Evolutionary conservation across 2,329 filamentous ascomycete species (phyloP).

Genomic region (Epichloe aotearoae): DNA sequence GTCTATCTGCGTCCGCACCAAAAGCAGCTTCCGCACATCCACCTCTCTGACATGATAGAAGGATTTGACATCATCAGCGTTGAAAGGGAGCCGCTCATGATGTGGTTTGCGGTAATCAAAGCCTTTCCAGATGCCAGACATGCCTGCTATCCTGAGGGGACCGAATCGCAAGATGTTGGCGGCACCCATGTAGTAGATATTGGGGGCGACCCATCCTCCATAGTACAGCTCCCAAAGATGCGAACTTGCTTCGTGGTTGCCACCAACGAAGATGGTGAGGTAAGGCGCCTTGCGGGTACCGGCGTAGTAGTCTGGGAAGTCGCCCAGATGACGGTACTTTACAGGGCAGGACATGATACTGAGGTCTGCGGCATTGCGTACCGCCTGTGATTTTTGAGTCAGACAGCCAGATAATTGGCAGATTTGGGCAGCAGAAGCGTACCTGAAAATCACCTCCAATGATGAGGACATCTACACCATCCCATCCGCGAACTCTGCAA

Average conservation of each 20-base stretch:
- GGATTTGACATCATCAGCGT: conserved; percentile 57
- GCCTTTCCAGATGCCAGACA: conserved; percentile 93
- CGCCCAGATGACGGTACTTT: conserved; percentile 79
- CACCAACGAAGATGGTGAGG: conserved; percentile 81
- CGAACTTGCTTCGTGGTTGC: conserved; percentile 89
- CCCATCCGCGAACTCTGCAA: conserved; percentile 61
- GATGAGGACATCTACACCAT: conserved; percentile 75
- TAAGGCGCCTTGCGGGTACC: conserved; percentile 67
- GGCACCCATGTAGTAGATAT: conserved; percentile 93
- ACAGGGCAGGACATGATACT: conserved; percentile 77
- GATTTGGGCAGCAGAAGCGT: conserved; percentile 8
- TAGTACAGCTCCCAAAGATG: conserved; percentile 90
- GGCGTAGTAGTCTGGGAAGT: conserved; percentile 91
- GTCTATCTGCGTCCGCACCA: conserved; percentile 77
- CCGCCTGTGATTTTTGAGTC: conserved; percentile 38
- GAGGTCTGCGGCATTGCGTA: conserved; percentile 79
- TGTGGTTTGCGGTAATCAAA: conserved; percentile 77
- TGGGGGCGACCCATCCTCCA: conserved; percentile 91
- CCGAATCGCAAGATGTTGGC: conserved; percentile 80
- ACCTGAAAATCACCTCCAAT: conserved; percentile 95
- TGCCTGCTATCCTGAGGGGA: conserved; percentile 71
- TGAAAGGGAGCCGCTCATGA: conserved; percentile 77
- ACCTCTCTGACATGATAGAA: conserved; percentile 86
- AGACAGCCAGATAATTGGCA: not conserved
- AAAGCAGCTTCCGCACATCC: conserved; percentile 79